Evolutionary conservation across 2,329 filamentous ascomycete genomes (phyloP), one percentile per base, ranked within the genome.

Genomic region (Aschersonia sp.): DNA sequence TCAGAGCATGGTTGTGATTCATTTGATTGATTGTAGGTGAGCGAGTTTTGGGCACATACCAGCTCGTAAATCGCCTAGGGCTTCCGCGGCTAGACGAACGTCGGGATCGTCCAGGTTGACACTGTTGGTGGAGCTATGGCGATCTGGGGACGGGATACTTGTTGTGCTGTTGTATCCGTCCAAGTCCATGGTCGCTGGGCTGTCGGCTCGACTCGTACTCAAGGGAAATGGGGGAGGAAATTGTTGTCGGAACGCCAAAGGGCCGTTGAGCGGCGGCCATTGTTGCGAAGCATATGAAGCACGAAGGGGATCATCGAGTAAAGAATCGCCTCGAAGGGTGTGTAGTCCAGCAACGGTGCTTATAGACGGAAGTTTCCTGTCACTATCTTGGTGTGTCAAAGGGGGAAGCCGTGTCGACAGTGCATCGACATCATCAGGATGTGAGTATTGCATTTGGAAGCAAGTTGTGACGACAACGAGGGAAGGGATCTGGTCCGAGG

Each of bases 41-140:
- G 35, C 9, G 35, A 12, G 35, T 8, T 8, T 8, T 8, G 35
- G n/a, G 40, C 10, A 42, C 35, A 14, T 14, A 42, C 40, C 40
- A 14, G 40, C 40, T 11, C 40, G 40, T 22, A 42, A 22, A n/a
- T 42, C 40, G 40, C 40, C 40, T 7, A 42, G n/a, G 14, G 40
- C 40, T 42, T 42, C 40, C 6, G 40, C 40, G 40, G 40, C 40
- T 30, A 32, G 42, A 42, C 79, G 72, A 37, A 84, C 80, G 56
- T 83, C 79, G 3, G 79, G 79, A 53, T 83, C 79, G 56, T 83
- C 80, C 31, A 83, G 61, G 50, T 68, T 78, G 44, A 79, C 46
- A 39, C 47, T 72, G 50, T 72, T 78, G 52, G 70, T 69, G 11
- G 63, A 56, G 39, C 67, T 62, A n/a, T 60, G 60, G 14, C 43